A percentile compares a stretch with the other conserved stretches of the same genome.
Conservation (phyloP, 352 stramenopile species). For the Phytophthora litchii region DNA sequence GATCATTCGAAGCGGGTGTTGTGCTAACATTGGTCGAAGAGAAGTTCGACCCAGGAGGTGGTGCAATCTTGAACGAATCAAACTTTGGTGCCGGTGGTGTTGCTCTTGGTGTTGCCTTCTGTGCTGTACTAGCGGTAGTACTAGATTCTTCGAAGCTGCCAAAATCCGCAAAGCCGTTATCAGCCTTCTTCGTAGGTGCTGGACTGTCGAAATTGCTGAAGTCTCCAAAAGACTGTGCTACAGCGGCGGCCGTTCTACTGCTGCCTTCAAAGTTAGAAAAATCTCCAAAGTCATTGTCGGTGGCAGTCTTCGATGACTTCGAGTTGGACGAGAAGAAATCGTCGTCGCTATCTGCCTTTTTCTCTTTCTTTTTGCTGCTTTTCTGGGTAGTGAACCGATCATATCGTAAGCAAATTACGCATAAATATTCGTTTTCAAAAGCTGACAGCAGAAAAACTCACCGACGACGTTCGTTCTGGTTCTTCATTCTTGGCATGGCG, state of each 20-base stretch:
- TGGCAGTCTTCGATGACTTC: conserved; percentile 30
- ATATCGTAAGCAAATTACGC: conserved; percentile 6
- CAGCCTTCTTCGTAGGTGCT: conserved; percentile 25
- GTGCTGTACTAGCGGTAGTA: conserved; percentile 16
- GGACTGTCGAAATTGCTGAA: conserved; percentile 61
- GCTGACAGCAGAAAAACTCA: conserved; percentile 17
- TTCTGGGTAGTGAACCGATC: conserved; percentile 28
- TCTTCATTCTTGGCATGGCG: conserved; percentile 53
- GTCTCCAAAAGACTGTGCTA: conserved; percentile 38
- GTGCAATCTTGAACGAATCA: conserved; percentile 73
- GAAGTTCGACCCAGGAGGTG: conserved; percentile 58
- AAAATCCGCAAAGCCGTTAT: conserved; percentile 55
- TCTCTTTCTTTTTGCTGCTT: conserved; percentile 54
- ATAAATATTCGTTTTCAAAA: not conserved
- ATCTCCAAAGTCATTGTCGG: conserved; percentile 61
- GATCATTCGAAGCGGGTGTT: conserved; percentile 49
- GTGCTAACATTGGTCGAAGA: conserved; percentile 32
- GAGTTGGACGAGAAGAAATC: conserved; percentile 56
- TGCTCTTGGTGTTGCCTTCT: conserved; percentile 37
- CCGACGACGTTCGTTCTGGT: conserved; percentile 39
- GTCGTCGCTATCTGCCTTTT: conserved; percentile 39
- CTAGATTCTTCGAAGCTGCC: conserved; percentile 52
- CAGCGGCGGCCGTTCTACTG: conserved; percentile 34
- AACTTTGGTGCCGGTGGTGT: conserved; percentile 46
- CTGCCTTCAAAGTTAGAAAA: conserved; percentile 75